phyloP scores from a whole-genome alignment of 2,329 filamentous ascomycete genomes.

The Aspergillus pseudotamarii region DNA sequence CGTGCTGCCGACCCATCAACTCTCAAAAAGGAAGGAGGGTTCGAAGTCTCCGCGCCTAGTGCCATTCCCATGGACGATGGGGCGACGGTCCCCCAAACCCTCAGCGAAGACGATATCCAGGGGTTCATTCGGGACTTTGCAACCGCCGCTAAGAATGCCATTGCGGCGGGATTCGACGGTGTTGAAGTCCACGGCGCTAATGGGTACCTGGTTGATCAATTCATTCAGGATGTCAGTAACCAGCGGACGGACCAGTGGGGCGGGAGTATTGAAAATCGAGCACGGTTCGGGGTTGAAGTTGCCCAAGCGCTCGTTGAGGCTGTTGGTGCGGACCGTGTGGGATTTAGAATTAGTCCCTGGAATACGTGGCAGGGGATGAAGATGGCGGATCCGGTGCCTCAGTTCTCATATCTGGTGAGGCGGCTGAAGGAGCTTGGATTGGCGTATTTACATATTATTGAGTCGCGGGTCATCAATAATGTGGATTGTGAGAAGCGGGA shows the following conservation, averaged over 20 bases:
- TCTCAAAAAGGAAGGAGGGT: constrained; percentile 10
- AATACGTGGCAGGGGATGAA: constrained; percentile 47
- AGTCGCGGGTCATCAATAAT: constrained; percentile 12
- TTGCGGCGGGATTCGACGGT: constrained; percentile 56
- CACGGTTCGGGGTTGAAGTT: constrained; percentile 56
- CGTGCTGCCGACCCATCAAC: constrained; percentile 51
- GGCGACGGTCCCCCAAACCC: constrained; percentile 27
- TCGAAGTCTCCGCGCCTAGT: constrained; percentile 31
- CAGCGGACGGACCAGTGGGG: constrained; percentile 51
- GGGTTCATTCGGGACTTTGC: constrained; percentile 42
- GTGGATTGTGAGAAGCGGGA: constrained; percentile 12
- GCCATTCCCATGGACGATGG: constrained; percentile 41
- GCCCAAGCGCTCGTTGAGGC: constrained; percentile 43
- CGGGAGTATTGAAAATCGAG: constrained; percentile 50
- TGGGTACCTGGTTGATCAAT: constrained; percentile 53
- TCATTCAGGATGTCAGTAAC: constrained; percentile 49
- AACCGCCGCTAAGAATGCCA: constrained; percentile 49
- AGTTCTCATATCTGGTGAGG: constrained; percentile 51
- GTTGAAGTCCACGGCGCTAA: constrained; percentile 51
- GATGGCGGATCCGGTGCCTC: constrained; percentile 61
- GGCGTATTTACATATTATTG: constrained; percentile 18
- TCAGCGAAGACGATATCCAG: constrained; percentile 43
- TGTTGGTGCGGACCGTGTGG: constrained; percentile 45
- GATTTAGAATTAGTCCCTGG: constrained; percentile 46
- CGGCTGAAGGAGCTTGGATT: constrained; percentile 3